A percentile compares a stretch with the other conserved stretches of the same genome.
phyloP scores from a whole-genome alignment of 495 filamentous ascomycete genomes.

The Penicillium antarcticum region DNA sequence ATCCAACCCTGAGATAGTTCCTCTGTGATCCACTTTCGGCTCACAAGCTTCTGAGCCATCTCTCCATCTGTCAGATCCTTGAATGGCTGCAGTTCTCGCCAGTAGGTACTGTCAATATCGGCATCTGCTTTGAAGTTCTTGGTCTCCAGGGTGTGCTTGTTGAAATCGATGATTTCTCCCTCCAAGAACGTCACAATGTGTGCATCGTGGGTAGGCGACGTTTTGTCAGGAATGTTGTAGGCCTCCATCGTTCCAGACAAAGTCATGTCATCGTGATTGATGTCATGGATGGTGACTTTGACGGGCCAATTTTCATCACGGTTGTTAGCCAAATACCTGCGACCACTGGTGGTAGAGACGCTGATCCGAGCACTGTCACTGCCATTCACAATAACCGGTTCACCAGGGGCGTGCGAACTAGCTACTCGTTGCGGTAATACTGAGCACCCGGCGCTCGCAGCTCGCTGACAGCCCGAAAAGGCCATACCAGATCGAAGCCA shows the following conservation, averaged over 20 bases:
- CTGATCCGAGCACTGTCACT: constrained; percentile 32
- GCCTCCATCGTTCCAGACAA: constrained; percentile 78
- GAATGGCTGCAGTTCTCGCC: constrained; percentile 69
- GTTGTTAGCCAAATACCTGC: constrained; percentile 37
- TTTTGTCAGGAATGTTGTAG: constrained; percentile 65
- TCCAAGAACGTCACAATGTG: constrained; percentile 72
- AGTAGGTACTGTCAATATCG: constrained; percentile 64
- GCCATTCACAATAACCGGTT: constrained; percentile 41
- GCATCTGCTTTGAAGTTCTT: constrained; percentile 61
- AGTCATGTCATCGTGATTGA: constrained; percentile 62
- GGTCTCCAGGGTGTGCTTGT: constrained; percentile 63
- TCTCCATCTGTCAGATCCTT: constrained; percentile 54
- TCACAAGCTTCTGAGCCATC: constrained; percentile 56
- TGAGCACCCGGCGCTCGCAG: constrained; percentile 29
- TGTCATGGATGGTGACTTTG: constrained; percentile 65
- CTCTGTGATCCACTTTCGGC: constrained; percentile 51
- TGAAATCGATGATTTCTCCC: constrained; percentile 76
- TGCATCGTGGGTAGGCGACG: constrained; percentile 50
- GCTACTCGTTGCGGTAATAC: constrained; percentile 28
- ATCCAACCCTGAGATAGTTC: constrained; percentile 59
- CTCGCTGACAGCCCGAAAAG: constrained; percentile 60
- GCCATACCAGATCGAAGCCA: constrained; percentile 64
- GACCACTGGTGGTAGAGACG: constrained; percentile 30
- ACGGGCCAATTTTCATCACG: constrained; percentile 68
- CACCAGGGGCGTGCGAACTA: constrained; percentile 22